Percentiles rank a stretch among this genome's conserved stretches.
Conservation (phyloP, 2,329 filamentous ascomycete species). For the Aspergillus amoenus region DNA sequence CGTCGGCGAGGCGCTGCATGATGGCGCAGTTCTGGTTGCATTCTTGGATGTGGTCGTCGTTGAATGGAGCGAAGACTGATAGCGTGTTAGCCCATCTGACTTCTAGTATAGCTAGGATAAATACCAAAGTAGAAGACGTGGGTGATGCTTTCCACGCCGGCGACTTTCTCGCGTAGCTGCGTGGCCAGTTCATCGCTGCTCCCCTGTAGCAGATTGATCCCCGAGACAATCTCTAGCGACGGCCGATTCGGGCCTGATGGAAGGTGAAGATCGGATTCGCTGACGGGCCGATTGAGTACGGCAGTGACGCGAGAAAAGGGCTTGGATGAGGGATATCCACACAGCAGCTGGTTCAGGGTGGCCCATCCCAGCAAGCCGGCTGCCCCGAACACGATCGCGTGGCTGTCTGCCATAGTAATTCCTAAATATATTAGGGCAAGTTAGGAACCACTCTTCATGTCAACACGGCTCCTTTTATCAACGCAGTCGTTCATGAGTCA, state of each 20-base stretch:
- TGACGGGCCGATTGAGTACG: conserved; percentile 41
- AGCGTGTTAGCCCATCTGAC: neutral
- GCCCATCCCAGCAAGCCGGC: conserved; percentile 44
- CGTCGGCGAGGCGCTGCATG: conserved; percentile 38
- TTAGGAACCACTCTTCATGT: no score
- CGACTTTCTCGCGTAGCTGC: conserved; percentile 36
- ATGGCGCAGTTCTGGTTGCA: conserved; percentile 18
- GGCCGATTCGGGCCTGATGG: conserved; percentile 23
- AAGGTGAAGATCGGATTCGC: conserved; percentile 31
- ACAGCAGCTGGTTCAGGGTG: conserved; percentile 40
- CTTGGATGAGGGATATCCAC: conserved; percentile 30
- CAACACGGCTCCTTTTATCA: no score
- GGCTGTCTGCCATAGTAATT: conserved; percentile 4
- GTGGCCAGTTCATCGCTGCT: conserved; percentile 11
- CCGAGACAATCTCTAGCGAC: conserved; percentile 35
- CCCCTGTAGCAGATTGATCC: conserved; percentile 17
- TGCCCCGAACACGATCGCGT: conserved; percentile 45
- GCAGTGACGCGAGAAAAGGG: conserved; percentile 41
- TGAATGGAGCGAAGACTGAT: conserved; percentile 21
- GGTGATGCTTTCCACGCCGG: conserved; percentile 36
- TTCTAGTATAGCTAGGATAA: neutral
- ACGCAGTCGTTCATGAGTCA: no score
- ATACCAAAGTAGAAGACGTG: conserved; percentile 44
- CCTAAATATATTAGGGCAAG: neutral
- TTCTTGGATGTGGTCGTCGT: conserved; percentile 21